Evolutionary conservation across 2,329 filamentous ascomycete genomes (phyloP).

Genomic region (Fusarium ambrosium): DNA sequence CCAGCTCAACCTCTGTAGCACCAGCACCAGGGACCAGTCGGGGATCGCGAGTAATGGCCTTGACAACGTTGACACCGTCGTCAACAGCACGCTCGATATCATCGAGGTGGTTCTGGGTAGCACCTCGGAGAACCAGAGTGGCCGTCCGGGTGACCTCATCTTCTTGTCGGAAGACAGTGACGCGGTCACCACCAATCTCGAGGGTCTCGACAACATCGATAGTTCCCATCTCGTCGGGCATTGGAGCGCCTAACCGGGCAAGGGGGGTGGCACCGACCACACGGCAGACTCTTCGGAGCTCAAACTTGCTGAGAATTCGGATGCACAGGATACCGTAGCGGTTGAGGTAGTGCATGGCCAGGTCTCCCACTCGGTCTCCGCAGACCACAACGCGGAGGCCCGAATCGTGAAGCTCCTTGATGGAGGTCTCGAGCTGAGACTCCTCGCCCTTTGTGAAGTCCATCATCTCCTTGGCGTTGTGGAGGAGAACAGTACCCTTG

Average conservation of each 20-base stretch:
- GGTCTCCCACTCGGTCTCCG: conserved; percentile 92
- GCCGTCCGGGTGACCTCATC: conserved; percentile 92
- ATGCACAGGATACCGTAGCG: conserved; percentile 95
- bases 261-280: conserved; percentile 98
- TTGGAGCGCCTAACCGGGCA: conserved; percentile 93
- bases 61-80: conserved; percentile 98
- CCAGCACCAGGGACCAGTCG: conserved; percentile 94
- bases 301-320: conserved; percentile 98
- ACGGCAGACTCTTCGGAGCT: conserved; percentile 92
- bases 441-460: conserved; percentile 99
- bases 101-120: conserved; percentile 97
- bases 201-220: conserved; percentile 96
- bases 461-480: conserved; percentile 99
- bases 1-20: conserved; percentile 92
- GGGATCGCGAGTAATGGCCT: conserved; percentile 95
- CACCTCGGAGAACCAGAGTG: conserved; percentile 92
- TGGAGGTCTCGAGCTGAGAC: conserved; percentile 85
- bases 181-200: conserved; percentile 97
- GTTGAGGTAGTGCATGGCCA: conserved; percentile 98
- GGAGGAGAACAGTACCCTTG: conserved; percentile 95
- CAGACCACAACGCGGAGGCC: conserved; percentile 93
- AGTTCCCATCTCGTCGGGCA: conserved; percentile 99
- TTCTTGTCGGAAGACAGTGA: conserved; percentile 98
- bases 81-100: conserved; percentile 97
- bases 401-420: conserved; percentile 97